phyloP scores from a whole-genome alignment of 306 rosid genomes.

The Rosa multiflora region DNA sequence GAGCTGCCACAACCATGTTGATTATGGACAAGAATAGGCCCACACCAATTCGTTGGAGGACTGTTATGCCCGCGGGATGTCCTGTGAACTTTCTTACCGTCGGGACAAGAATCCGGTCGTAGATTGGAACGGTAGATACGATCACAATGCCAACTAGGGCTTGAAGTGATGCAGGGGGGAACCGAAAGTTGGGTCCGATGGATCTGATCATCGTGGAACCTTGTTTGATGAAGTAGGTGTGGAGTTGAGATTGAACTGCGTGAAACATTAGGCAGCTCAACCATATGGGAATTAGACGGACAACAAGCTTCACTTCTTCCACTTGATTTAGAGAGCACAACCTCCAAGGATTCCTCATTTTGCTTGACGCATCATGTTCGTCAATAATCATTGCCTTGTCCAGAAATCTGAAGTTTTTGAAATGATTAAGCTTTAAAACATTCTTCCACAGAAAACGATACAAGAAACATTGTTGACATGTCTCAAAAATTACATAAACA shows the following conservation, averaged over 20 bases:
- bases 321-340: constrained; percentile 69
- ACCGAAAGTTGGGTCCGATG: constrained; percentile 46
- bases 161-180: constrained; percentile 73
- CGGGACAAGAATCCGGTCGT: constrained; percentile 58
- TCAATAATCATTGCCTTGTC: constrained; percentile 65
- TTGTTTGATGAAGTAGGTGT: constrained; percentile 70
- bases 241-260: constrained; percentile 51
- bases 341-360: constrained; percentile 66
- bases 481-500: not conserved
- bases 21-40: constrained; percentile 62
- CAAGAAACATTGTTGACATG: not conserved
- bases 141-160: constrained; percentile 51
- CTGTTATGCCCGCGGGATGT: constrained; percentile 57
- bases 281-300: constrained; percentile 75
- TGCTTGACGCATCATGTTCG: constrained; percentile 41
- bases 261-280: constrained; percentile 59
- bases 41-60: constrained; percentile 62
- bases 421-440: not conserved
- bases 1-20: constrained; percentile 55
- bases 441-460: not conserved
- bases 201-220: constrained; percentile 53
- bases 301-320: constrained; percentile 67
- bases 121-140: constrained; percentile 43
- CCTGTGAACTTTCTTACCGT: constrained; percentile 37
- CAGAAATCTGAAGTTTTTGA: constrained; percentile 42